These are phyloP conservation scores for Podaxis sp. DNA, from an alignment of 768 basidiomycete species.

Conservation along the genomic window DNA sequence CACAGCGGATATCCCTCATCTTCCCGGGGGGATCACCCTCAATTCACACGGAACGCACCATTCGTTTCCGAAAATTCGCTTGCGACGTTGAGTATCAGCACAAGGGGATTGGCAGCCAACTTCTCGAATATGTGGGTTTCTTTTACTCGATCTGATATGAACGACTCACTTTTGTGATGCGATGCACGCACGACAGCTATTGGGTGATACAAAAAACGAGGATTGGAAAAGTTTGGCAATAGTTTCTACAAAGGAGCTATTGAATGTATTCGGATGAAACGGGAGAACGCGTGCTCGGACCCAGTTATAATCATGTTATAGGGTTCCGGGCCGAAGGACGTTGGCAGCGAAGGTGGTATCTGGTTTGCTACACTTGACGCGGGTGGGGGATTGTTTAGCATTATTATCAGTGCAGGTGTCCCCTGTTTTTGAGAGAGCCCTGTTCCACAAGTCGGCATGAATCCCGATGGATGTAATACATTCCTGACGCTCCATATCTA, in stretches of 20 bases:
- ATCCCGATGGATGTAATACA: background rate
- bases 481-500: background rate
- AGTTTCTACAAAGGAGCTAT: slow-evolving; percentile 50
- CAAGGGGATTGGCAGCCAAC: slow-evolving; percentile 45
- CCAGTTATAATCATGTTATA: too few species aligned
- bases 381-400: background rate
- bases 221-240: slow-evolving; percentile 44
- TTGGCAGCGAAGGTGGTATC: background rate
- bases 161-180: slow-evolving; percentile 48
- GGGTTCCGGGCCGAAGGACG: background rate
- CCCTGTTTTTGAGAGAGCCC: background rate
- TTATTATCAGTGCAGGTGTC: background rate
- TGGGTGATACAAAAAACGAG: slow-evolving; percentile 51
- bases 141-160: slow-evolving; percentile 34
- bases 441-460: background rate
- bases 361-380: background rate
- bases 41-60: slow-evolving; percentile 17
- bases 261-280: slow-evolving; percentile 54
- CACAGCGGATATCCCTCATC: slow-evolving; percentile 32
- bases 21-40: background rate
- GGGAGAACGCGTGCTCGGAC: slow-evolving; percentile 11
- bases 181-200: slow-evolving; percentile 44
- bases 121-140: slow-evolving; percentile 37
- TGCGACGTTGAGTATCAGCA: slow-evolving; percentile 48
- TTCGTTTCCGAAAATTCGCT: slow-evolving; percentile 60